These are phyloP conservation scores for Sporothrix protearum DNA, from an alignment of 2,329 filamentous ascomycete genomes.

Conservation along the genomic window DNA sequence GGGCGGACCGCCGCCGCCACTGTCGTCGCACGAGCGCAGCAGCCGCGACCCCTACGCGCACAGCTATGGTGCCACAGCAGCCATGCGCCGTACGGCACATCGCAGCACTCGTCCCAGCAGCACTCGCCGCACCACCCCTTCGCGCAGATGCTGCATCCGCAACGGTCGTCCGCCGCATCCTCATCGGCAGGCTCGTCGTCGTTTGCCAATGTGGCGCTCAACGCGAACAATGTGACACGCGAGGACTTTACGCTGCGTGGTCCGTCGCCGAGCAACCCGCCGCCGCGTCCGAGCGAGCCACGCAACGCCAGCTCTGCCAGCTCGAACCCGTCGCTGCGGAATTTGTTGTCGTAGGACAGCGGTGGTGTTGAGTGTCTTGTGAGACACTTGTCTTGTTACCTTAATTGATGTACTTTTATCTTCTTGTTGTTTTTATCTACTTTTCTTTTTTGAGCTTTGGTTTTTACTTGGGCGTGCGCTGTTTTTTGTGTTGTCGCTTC, in stretches of 20 bases:
- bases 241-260: slow-evolving; percentile 29
- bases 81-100: slow-evolving; percentile 10
- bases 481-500: neutral
- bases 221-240: slow-evolving; percentile 25
- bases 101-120: slow-evolving; percentile 32
- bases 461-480: neutral
- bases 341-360: slow-evolving; percentile 63
- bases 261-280: slow-evolving; percentile 27
- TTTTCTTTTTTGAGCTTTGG: neutral
- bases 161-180: slow-evolving; percentile 35
- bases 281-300: slow-evolving; percentile 37
- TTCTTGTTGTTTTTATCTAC: neutral
- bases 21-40: neutral
- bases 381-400: neutral
- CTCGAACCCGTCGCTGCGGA: slow-evolving; percentile 71
- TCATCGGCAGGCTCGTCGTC: slow-evolving; percentile 37
- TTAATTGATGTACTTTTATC: slow-evolving; percentile 10
- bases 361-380: neutral
- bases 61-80: neutral
- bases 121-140: slow-evolving; percentile 42
- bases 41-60: neutral
- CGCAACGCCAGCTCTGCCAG: slow-evolving; percentile 64
- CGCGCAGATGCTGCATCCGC: slow-evolving; percentile 35
- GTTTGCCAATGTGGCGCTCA: neutral
- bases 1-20: slow-evolving; percentile 38